Conservation (phyloP, 2,329 filamentous ascomycete genomes). For the Microcera coccophila region DNA sequence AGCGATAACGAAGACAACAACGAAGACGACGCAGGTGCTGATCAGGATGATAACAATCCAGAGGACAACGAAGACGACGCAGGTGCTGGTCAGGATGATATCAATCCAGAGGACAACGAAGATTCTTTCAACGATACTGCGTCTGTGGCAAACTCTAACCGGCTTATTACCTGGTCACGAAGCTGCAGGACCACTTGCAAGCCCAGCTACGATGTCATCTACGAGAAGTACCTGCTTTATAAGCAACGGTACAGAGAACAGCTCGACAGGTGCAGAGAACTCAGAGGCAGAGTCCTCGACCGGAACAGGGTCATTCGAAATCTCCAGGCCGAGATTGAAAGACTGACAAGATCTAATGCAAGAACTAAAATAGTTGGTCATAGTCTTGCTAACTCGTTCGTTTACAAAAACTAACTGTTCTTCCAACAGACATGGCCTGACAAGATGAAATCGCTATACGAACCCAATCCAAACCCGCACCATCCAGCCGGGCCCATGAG, state of each 20-base stretch:
- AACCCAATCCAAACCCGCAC: not conserved
- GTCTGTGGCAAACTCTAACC: not conserved
- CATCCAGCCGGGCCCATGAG: slow-evolving; percentile 10
- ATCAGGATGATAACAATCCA: not conserved
- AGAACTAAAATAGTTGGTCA: not conserved
- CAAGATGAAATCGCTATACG: not conserved
- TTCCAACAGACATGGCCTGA: not conserved
- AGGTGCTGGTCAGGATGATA: not conserved
- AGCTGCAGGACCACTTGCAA: not conserved
- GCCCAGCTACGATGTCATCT: not conserved
- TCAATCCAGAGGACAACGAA: not conserved
- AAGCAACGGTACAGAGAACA: too few relatives aligned
- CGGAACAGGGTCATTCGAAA: not conserved
- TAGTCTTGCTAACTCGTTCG: not conserved
- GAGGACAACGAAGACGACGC: not conserved
- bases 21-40: not conserved
- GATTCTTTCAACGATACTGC: not conserved
- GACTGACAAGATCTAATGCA: not conserved
- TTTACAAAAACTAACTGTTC: not conserved
- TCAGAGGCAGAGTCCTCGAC: too few relatives aligned
- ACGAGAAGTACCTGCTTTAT: not conserved
- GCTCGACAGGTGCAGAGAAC: too few relatives aligned
- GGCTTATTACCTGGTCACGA: not conserved
- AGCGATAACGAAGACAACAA: not conserved
- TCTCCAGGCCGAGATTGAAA: not conserved